These are phyloP conservation scores for Alloascoidea africana DNA, from an alignment of 805 yeast genomes.

Conservation along the genomic window DNA sequence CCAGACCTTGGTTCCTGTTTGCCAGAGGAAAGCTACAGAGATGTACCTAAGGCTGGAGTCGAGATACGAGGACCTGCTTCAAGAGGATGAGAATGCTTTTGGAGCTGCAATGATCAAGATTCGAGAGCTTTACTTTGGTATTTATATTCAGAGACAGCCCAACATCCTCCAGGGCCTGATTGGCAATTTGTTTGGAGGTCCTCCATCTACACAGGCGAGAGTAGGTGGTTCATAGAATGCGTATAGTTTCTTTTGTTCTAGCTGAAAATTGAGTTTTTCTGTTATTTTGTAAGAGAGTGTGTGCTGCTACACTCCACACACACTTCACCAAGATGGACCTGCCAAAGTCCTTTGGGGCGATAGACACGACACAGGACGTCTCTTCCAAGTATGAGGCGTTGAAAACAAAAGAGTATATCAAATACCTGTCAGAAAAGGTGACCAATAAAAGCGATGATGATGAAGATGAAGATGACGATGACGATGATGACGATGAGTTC, in stretches of 20 bases:
- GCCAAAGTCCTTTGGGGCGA: not conserved
- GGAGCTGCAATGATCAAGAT: conserved; percentile 33
- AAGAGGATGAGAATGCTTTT: conserved; percentile 21
- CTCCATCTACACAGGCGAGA: conserved; percentile 3
- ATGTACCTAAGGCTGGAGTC: conserved; percentile 36
- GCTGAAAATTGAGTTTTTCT: too few species aligned
- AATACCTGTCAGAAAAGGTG: conserved; percentile 1
- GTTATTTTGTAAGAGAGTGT: too few species aligned
- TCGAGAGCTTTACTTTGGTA: conserved; percentile 49
- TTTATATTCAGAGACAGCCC: conserved; percentile 32
- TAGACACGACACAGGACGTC: not conserved
- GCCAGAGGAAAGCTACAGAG: conserved; percentile 36
- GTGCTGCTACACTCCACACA: too few species aligned
- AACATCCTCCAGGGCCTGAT: conserved; percentile 61
- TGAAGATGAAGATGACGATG: conserved; percentile 9
- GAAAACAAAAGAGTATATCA: not conserved
- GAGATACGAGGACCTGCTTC: conserved; percentile 25
- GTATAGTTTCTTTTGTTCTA: too few species aligned
- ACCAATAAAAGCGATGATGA: conserved; percentile 6
- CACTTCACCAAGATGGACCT: conserved; percentile 1
- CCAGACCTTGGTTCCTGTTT: conserved; percentile 45
- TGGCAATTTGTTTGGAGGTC: conserved; percentile 47
- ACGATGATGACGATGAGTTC: conserved; percentile 15
- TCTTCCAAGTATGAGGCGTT: not conserved
- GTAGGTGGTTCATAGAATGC: too few species aligned